phyloP scores from a whole-genome alignment of 805 yeast genomes.

The Tetrapisispora fleetii region DNA sequence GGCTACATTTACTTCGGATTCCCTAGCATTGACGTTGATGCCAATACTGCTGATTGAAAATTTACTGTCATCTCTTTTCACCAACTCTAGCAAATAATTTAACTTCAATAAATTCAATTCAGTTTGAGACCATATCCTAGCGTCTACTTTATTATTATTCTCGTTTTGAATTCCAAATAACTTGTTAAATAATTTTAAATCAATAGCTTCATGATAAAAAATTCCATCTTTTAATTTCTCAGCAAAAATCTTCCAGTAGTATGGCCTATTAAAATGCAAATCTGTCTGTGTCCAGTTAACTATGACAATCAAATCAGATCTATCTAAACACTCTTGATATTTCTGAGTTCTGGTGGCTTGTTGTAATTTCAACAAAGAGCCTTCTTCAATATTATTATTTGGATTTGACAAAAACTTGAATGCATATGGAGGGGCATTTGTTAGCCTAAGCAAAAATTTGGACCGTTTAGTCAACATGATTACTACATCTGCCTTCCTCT shows the following conservation, averaged over 20 bases:
- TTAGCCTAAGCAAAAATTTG: neutral
- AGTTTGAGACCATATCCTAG: neutral
- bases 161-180: neutral
- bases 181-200: neutral
- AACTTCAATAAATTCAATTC: neutral
- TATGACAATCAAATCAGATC: neutral
- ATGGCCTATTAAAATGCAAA: neutral
- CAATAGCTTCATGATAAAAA: neutral
- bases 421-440: constrained; percentile 3
- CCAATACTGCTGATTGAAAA: neutral
- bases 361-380: neutral
- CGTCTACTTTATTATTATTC: neutral
- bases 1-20: neutral
- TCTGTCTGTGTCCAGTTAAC: constrained; percentile 2
- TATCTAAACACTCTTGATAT: neutral
- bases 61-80: neutral
- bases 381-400: neutral
- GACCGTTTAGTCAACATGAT: neutral
- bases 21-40: constrained; percentile 1
- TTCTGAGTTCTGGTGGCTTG: neutral
- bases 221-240: neutral
- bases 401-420: neutral
- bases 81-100: neutral
- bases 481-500: too few relatives aligned
- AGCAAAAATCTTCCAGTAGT: constrained; percentile 9